A percentile compares a stretch with the other conserved stretches of the same genome.
Evolutionary conservation across 148 eudicot species (phyloP).

Genomic region (Fagopyrum tataricum): DNA sequence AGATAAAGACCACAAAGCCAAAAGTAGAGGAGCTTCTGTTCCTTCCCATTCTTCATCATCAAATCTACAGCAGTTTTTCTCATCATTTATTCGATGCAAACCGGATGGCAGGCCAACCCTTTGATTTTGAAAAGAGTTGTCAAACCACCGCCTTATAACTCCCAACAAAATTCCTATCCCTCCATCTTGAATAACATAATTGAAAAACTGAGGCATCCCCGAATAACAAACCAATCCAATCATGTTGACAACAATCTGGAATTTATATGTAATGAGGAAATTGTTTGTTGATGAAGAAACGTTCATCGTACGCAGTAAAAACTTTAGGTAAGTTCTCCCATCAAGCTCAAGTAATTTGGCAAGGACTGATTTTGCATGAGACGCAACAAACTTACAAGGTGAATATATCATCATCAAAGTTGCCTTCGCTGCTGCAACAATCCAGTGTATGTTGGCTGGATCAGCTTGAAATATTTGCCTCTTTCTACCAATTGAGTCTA

Average conservation of each 20-base stretch:
- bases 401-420: constrained; percentile 80
- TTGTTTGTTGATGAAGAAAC: constrained; percentile 26
- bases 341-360: constrained; percentile 32
- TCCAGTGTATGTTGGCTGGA: constrained; percentile 20
- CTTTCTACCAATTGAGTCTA: constrained; percentile 45
- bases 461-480: constrained; percentile 38
- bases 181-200: constrained; percentile 29
- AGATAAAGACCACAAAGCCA: constrained; percentile 62
- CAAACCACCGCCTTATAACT: constrained; percentile 50
- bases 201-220: constrained; percentile 39
- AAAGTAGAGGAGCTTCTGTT: constrained; percentile 45
- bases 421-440: constrained; percentile 60
- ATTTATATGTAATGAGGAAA: constrained; percentile 32
- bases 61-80: constrained; percentile 46
- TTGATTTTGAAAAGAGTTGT: constrained; percentile 31
- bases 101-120: constrained; percentile 36
- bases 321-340: constrained; percentile 31
- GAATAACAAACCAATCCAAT: constrained; percentile 61
- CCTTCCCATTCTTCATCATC: constrained; percentile 71
- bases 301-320: constrained; percentile 38
- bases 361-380: constrained; percentile 41
- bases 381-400: constrained; percentile 58
- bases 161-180: constrained; percentile 42
- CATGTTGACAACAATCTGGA: constrained; percentile 43
- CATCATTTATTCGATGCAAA: constrained; percentile 26